phyloP scores from a whole-genome alignment of 2,329 filamentous ascomycete species.

The Zymoseptoria ardabiliae region DNA sequence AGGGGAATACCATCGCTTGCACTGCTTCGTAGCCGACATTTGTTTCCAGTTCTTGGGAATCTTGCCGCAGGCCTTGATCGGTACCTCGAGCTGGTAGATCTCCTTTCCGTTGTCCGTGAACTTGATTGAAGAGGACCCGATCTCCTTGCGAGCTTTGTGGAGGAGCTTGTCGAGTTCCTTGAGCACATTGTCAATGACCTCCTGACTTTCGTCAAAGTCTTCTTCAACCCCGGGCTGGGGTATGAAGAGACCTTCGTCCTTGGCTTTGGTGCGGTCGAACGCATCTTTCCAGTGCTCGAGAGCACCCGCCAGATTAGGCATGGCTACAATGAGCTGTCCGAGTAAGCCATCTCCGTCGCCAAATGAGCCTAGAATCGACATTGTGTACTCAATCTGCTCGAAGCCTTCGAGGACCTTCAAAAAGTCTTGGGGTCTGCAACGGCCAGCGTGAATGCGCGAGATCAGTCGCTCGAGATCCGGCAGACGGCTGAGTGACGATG shows the following conservation, averaged over 20 bases:
- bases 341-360: slow-evolving; percentile 76
- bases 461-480: slow-evolving; percentile 91
- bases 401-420: slow-evolving; percentile 90
- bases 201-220: slow-evolving; percentile 81
- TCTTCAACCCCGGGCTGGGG: slow-evolving; percentile 82
- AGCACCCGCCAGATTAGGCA: slow-evolving; percentile 73
- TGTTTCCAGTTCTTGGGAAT: slow-evolving; percentile 85
- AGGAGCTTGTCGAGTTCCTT: slow-evolving; percentile 64
- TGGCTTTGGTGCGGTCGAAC: slow-evolving; percentile 76
- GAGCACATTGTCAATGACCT: slow-evolving; percentile 68
- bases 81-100: slow-evolving; percentile 90
- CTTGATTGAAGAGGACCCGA: slow-evolving; percentile 59
- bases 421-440: slow-evolving; percentile 88
- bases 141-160: slow-evolving; percentile 60
- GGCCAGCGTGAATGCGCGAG: slow-evolving; percentile 84
- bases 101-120: slow-evolving; percentile 81
- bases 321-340: slow-evolving; percentile 70
- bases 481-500: slow-evolving; percentile 79
- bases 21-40: slow-evolving; percentile 85
- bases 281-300: slow-evolving; percentile 84
- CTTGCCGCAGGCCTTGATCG: slow-evolving; percentile 65
- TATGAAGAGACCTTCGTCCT: slow-evolving; percentile 71
- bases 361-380: slow-evolving; percentile 67
- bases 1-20: slow-evolving; percentile 89
- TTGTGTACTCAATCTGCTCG: slow-evolving; percentile 94